Evolutionary conservation across 768 basidiomycete genomes (phyloP).

Genomic region (Amanita fuliginea): DNA sequence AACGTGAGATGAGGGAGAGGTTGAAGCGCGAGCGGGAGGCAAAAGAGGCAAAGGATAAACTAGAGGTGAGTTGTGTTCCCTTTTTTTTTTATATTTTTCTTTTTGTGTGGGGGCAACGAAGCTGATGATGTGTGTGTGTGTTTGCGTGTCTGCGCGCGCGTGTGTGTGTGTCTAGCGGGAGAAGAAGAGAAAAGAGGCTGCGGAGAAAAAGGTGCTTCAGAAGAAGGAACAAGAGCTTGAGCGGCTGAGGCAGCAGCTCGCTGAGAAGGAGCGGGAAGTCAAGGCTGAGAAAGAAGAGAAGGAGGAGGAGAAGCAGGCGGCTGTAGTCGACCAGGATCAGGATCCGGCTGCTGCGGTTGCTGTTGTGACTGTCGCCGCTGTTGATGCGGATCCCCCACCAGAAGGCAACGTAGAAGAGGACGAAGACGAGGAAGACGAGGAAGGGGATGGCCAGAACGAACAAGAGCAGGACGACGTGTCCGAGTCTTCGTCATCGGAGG

Average conservation of each 20-base stretch:
- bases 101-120: too few relatives aligned
- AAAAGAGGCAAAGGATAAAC: slow-evolving; percentile 54
- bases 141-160: too few relatives aligned
- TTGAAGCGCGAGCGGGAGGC: slow-evolving; percentile 67
- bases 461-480: slow-evolving; percentile 16
- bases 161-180: too few relatives aligned
- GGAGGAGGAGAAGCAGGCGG: too few relatives aligned
- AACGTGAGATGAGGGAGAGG: slow-evolving; percentile 67
- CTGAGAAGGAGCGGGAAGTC: slow-evolving; percentile 42
- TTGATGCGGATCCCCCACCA: too few relatives aligned
- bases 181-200: slow-evolving; percentile 41
- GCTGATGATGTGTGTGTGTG: too few relatives aligned
- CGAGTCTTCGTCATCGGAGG: slow-evolving; percentile 10
- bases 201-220: slow-evolving; percentile 50
- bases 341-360: not conserved
- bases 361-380: too few relatives aligned
- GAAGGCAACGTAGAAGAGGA: too few relatives aligned
- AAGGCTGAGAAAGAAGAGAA: not conserved
- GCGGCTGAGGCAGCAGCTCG: slow-evolving; percentile 37
- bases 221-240: slow-evolving; percentile 52
- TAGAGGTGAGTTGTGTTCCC: slow-evolving; percentile 37
- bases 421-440: too few relatives aligned
- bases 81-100: not conserved
- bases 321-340: not conserved
- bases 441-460: slow-evolving; percentile 17